phyloP scores from a whole-genome alignment of 345 rosid genomes.

The Gossypium turneri region DNA sequence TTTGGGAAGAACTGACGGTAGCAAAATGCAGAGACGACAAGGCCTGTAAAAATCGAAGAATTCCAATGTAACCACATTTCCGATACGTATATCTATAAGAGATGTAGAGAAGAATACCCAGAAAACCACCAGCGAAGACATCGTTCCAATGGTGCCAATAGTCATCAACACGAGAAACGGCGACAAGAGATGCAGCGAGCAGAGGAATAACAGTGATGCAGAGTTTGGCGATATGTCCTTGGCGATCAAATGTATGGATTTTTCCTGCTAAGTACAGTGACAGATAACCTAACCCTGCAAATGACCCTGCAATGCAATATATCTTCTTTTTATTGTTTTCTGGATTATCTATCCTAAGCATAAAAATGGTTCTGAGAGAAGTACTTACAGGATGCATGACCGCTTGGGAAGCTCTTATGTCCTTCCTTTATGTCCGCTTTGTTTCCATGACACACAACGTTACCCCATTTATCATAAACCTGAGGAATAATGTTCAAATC shows the following conservation, averaged over 20 bases:
- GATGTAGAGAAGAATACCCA: slow-evolving; percentile 32
- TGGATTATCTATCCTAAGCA: too few species aligned
- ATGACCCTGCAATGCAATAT: slow-evolving; percentile 50
- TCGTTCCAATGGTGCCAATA: slow-evolving; percentile 93
- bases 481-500: not conserved
- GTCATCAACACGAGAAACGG: slow-evolving; percentile 78
- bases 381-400: not conserved
- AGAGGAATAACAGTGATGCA: slow-evolving; percentile 62
- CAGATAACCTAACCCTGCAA: slow-evolving; percentile 72
- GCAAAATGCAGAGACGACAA: slow-evolving; percentile 48
- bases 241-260: slow-evolving; percentile 54
- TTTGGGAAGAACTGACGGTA: slow-evolving; percentile 63
- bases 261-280: slow-evolving; percentile 77
- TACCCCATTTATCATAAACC: slow-evolving; percentile 50
- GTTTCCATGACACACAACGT: slow-evolving; percentile 68
- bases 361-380: not conserved
- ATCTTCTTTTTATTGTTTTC: too few species aligned
- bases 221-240: slow-evolving; percentile 77
- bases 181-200: slow-evolving; percentile 69
- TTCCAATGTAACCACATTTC: not conserved
- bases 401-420: slow-evolving; percentile 50
- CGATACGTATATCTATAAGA: too few species aligned
- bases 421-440: slow-evolving; percentile 66
- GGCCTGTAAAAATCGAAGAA: slow-evolving; percentile 30
- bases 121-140: slow-evolving; percentile 69